Evolutionary conservation across 768 basidiomycete species (phyloP), one percentile per base, ranked within the genome.

Genomic region (Exidia glandulosa): DNA sequence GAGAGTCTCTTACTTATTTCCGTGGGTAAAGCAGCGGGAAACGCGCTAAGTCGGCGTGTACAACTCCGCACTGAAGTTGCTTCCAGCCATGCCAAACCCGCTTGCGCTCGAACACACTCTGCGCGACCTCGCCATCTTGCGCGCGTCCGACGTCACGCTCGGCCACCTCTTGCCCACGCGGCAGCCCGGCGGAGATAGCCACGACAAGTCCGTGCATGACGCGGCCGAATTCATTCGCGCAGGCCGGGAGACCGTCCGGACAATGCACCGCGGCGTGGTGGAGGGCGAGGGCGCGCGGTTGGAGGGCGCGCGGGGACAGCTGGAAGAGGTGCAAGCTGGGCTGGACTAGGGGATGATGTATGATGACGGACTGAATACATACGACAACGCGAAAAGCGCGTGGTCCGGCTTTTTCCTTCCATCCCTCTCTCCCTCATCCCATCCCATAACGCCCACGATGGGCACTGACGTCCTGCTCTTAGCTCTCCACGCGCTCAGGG

Each of bases 71-170:
- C 7, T 16, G 34, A 36, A 7, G 34, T 7, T 37, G 36, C 10
- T 10, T 19, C 19, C 41, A 45, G 41, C 41, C 41, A 45, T 19
- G 41, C 9, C 12, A 6, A 45, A 19, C 3, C 55, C 56, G 23
- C 75, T 90, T 45, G 73, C 81, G 6, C 76, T 88, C 32, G 70
- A 75, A 60, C 78, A 82, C 59, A 83, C 82, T 6, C 76, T 90
- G 36, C 84, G 79, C 13, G 89, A 91, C 70, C 80, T 91, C 27
- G 87, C 88, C 4, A 70, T 88, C 32, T 73, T 90, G 23, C 81
- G 85, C 31, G 81, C 81, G 30, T 82, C 84, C 10, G 81, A 79
- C 27, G 61, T 79, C 50, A 61, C 63, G 80, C 19, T 66, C 73
- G 4, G 59, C 54, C 9, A 57, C 33, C 68, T 77, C 29, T 33